phyloP scores from a whole-genome alignment of 176 grass and related monocot genomes.

The Olyra latifolia region DNA sequence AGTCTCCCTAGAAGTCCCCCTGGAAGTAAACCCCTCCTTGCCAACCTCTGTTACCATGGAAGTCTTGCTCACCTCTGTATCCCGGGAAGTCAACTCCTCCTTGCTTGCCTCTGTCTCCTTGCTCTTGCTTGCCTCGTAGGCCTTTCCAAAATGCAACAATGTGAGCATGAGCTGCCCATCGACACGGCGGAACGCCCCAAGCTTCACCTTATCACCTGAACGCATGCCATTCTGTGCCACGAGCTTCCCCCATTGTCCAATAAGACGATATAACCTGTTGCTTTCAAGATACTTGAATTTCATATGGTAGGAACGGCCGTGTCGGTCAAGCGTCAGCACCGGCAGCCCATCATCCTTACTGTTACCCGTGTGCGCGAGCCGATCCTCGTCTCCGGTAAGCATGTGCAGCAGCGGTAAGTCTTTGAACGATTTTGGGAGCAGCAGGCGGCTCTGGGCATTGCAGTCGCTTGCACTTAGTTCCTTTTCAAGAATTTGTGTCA shows the following conservation, averaged over 20 bases:
- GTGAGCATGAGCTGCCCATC: not conserved
- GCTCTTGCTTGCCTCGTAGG: no score
- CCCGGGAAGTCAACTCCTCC: not conserved
- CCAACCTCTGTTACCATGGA: not conserved
- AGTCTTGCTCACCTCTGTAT: not conserved
- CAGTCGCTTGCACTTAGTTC: not conserved
- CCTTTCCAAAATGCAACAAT: not conserved
- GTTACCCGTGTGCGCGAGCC: not conserved
- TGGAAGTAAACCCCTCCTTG: not conserved
- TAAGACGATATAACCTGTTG: not conserved
- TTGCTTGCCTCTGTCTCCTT: not conserved
- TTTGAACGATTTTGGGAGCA: not conserved
- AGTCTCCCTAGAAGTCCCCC: not conserved
- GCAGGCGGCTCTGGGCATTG: not conserved
- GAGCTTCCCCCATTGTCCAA: not conserved
- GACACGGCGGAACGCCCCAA: constrained; percentile 1
- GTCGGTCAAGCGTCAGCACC: constrained; percentile 5
- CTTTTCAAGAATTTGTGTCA: constrained; percentile 11
- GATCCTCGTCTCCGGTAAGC: not conserved
- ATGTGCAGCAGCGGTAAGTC: not conserved
- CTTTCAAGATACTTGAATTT: not conserved
- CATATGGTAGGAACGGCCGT: constrained; percentile 18
- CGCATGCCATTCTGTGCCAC: not conserved
- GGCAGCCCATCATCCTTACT: not conserved
- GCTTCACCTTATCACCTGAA: not conserved